Conservation (phyloP, 2,329 filamentous ascomycete genomes). For the Fusarium begoniae region DNA sequence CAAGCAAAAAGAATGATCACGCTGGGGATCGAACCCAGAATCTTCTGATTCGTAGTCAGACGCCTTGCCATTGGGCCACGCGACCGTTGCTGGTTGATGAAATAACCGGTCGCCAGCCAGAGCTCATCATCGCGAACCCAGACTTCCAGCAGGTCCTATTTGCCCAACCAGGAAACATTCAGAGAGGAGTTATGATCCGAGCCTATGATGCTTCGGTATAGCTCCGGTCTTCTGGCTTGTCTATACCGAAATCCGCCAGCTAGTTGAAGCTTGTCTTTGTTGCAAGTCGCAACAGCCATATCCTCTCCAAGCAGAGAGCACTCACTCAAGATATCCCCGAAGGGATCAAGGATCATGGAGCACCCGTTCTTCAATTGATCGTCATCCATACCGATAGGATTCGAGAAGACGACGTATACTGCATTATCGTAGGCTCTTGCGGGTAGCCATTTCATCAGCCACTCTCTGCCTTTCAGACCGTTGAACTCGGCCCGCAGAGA, state of each 20-base stretch:
- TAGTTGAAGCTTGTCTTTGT: background rate
- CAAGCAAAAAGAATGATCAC: constrained; percentile 23
- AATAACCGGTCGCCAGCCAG: background rate
- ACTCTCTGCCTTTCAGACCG: background rate
- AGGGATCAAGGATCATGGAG: background rate
- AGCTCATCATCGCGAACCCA: fast-evolving
- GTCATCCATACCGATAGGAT: background rate
- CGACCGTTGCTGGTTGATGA: background rate
- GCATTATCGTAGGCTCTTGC: background rate
- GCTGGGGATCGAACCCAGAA: constrained; percentile 46
- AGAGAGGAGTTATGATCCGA: background rate
- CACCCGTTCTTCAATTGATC: background rate
- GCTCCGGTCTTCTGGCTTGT: background rate
- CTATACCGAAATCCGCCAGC: background rate
- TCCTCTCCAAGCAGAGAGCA: background rate
- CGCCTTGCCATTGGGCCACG: constrained; percentile 47
- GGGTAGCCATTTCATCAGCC: background rate
- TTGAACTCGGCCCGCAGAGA: background rate
- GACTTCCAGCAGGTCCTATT: background rate
- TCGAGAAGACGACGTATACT: background rate
- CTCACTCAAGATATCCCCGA: background rate
- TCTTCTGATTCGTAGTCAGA: constrained; percentile 49
- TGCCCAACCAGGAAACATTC: background rate
- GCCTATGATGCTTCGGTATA: background rate
- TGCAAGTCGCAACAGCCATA: background rate